Evolutionary conservation across 768 basidiomycete species (phyloP).

Genomic region (Tricholomella constricta): DNA sequence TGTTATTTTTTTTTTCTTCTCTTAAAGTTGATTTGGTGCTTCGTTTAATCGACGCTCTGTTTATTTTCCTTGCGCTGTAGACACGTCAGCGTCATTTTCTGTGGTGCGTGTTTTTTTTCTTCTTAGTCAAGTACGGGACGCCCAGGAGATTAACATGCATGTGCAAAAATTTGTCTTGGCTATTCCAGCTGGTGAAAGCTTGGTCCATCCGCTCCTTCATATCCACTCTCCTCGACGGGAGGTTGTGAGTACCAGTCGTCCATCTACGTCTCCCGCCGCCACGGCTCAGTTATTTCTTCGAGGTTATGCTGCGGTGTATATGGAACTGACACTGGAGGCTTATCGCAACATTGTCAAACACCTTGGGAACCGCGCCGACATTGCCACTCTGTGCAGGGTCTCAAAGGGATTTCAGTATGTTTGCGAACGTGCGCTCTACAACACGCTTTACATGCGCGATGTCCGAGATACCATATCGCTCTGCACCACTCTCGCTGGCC

Average conservation of each 20-base stretch:
- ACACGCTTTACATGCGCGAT: constrained; percentile 51
- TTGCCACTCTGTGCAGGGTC: constrained; percentile 59
- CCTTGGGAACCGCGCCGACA: constrained; percentile 52
- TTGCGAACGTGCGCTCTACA: constrained; percentile 63
- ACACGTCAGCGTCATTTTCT: not conserved
- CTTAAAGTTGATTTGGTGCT: not conserved
- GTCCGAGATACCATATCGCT: constrained; percentile 40
- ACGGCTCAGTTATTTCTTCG: constrained; percentile 4
- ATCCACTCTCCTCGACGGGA: constrained; percentile 23
- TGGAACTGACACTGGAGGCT: constrained; percentile 62
- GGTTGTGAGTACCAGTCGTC: constrained; percentile 27
- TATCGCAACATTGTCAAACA: constrained; percentile 58
- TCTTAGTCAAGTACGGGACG: not conserved
- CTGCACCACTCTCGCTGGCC: constrained; percentile 47
- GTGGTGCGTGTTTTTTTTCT: constrained; percentile 10
- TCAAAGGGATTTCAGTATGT: constrained; percentile 54
- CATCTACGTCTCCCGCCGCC: not conserved
- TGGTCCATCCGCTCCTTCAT: constrained; percentile 17
- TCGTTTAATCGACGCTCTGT: not conserved
- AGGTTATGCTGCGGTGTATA: constrained; percentile 49
- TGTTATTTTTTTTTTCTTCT: constrained; percentile 13
- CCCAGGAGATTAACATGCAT: constrained; percentile 1
- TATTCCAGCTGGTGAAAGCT: constrained; percentile 3
- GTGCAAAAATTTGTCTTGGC: not conserved
- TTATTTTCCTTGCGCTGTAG: constrained; percentile 3